Conservation (phyloP, 2,329 filamentous ascomycete genomes). For the Alternaria solani region DNA sequence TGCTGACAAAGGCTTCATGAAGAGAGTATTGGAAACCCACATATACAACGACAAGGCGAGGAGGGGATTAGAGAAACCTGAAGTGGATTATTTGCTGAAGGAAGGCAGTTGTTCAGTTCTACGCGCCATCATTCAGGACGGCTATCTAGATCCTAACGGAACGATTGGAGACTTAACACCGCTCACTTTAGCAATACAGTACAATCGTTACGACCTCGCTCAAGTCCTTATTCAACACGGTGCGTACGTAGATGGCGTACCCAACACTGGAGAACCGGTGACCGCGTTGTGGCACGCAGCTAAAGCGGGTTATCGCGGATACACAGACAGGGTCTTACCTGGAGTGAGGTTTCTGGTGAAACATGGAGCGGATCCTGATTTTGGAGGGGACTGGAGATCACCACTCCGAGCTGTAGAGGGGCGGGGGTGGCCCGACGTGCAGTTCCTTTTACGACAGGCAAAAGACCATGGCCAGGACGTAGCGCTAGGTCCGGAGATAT, state of each 20-base stretch:
- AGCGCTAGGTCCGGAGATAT: background rate
- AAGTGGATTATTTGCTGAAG: background rate
- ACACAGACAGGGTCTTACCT: background rate
- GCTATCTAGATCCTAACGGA: background rate
- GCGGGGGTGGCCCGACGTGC: background rate
- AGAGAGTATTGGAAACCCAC: background rate
- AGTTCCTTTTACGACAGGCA: background rate
- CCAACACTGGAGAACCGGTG: background rate
- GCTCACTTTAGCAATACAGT: background rate
- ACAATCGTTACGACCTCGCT: slow-evolving; percentile 5
- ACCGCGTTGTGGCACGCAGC: slow-evolving; percentile 4
- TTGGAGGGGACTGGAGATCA: background rate
- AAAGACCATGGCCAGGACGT: background rate
- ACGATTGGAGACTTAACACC: background rate
- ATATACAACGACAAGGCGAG: background rate
- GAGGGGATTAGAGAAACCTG: background rate
- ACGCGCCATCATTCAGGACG: background rate
- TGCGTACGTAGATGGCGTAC: background rate
- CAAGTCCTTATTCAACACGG: slow-evolving; percentile 1
- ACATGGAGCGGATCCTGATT: slow-evolving; percentile 2
- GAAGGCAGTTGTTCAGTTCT: slow-evolving; percentile 1
- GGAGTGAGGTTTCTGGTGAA: slow-evolving; percentile 2
- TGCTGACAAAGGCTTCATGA: background rate
- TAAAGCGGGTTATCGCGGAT: background rate
- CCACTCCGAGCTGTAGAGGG: background rate